Evolutionary conservation across 2,329 filamentous ascomycete genomes (phyloP).

Genomic region (Sclerotiophoma versabilis): DNA sequence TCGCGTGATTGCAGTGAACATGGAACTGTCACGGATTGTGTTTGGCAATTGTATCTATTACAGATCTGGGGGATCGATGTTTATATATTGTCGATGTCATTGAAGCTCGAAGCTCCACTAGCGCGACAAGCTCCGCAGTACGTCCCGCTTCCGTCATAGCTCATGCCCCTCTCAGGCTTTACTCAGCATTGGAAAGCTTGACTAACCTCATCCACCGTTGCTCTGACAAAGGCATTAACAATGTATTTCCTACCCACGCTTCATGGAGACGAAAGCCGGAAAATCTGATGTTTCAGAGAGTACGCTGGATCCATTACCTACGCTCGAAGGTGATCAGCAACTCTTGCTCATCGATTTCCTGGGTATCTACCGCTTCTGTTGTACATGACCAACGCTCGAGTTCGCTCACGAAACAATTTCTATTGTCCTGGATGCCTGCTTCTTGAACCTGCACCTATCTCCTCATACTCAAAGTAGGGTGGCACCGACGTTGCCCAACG

Average conservation of each 20-base stretch:
- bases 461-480: conserved; percentile 30
- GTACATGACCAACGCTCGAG: neutral
- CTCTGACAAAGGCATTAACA: conserved; percentile 15
- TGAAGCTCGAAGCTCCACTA: conserved; percentile 20
- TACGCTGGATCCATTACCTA: no score
- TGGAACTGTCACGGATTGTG: conserved; percentile 8
- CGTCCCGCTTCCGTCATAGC: conserved; percentile 34
- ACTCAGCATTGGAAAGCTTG: conserved; percentile 43
- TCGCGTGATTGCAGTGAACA: conserved; percentile 29
- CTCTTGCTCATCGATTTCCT: neutral
- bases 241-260: neutral
- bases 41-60: neutral
- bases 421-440: no score
- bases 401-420: no score
- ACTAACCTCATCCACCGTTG: conserved; percentile 21
- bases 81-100: conserved; percentile 36
- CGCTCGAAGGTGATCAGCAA: neutral
- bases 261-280: neutral
- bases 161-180: conserved; percentile 26
- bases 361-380: conserved; percentile 24
- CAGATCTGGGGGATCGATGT: neutral
- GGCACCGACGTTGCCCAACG: conserved; percentile 44
- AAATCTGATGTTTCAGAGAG: no score
- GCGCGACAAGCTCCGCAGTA: conserved; percentile 10
- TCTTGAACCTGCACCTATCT: no score